Evolutionary conservation across 2,329 filamentous ascomycete species (phyloP).

Genomic region (Nemania abortiva): DNA sequence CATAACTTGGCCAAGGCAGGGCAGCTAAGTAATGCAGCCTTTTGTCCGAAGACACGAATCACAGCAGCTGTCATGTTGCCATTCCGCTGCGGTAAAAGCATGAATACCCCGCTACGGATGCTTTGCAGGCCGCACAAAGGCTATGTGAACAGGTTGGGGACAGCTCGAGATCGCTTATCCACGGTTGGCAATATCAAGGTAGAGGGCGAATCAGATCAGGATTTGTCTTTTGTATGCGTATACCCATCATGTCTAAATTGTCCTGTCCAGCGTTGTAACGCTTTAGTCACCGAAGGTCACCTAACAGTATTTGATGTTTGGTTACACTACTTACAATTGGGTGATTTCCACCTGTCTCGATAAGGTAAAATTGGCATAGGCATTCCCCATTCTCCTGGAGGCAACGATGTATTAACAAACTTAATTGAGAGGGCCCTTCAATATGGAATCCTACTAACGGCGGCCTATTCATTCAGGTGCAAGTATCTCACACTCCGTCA

Average conservation of each 20-base stretch:
- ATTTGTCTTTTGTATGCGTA: background rate
- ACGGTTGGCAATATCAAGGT: background rate
- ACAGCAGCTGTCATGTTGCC: background rate
- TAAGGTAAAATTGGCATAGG: too few species aligned
- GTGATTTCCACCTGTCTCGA: too few species aligned
- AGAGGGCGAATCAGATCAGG: background rate
- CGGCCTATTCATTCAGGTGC: too few species aligned
- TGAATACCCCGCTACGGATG: background rate
- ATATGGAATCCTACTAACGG: too few species aligned
- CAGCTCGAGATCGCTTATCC: background rate
- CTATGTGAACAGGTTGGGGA: background rate
- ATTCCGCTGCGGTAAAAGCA: constrained; percentile 6
- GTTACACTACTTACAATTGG: too few species aligned
- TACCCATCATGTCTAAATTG: background rate
- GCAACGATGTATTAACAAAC: too few species aligned
- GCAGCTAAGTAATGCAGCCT: background rate
- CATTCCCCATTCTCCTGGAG: too few species aligned
- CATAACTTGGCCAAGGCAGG: background rate
- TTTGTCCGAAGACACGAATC: constrained; percentile 24
- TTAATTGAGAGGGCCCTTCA: too few species aligned
- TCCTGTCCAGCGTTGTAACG: too few species aligned
- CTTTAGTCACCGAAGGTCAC: too few species aligned
- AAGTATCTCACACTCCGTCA: background rate
- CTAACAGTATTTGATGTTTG: too few species aligned
- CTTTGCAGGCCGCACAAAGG: background rate